phyloP scores from a whole-genome alignment of 768 basidiomycete species.

The Pleurotus citrinopileatus region DNA sequence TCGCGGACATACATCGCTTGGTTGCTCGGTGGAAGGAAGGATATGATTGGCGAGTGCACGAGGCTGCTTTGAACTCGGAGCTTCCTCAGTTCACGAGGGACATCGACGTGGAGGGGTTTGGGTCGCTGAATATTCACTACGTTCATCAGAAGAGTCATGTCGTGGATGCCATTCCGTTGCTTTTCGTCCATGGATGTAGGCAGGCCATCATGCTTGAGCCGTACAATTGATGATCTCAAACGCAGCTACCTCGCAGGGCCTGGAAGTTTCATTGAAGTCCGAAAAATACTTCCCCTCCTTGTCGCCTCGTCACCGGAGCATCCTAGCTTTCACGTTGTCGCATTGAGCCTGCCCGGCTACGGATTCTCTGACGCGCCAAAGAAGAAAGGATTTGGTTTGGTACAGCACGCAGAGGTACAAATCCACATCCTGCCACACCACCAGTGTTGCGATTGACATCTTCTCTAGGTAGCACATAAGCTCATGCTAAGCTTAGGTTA shows the following conservation, averaged over 20 bases:
- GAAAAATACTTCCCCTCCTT: conserved; percentile 55
- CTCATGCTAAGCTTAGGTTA: conserved; percentile 48
- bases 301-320: conserved; percentile 35
- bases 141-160: conserved; percentile 49
- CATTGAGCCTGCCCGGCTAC: conserved; percentile 56
- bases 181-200: conserved; percentile 61
- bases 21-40: conserved; percentile 46
- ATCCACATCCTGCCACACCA: neutral
- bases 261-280: conserved; percentile 55
- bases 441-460: neutral
- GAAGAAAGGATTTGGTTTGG: conserved; percentile 44
- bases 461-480: conserved; percentile 39
- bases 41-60: conserved; percentile 56
- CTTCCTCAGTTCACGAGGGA: conserved; percentile 57
- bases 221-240: neutral
- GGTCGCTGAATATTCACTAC: conserved; percentile 49
- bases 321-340: conserved; percentile 64
- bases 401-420: conserved; percentile 46
- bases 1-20: conserved; percentile 47
- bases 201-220: neutral
- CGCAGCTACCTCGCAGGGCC: conserved; percentile 56
- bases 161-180: conserved; percentile 50
- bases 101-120: too few relatives aligned
- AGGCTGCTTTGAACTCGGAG: conserved; percentile 46
- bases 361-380: conserved; percentile 59